Evolutionary conservation across 495 filamentous ascomycete species (phyloP).

Genomic region (Trichoderma erinaceum): DNA sequence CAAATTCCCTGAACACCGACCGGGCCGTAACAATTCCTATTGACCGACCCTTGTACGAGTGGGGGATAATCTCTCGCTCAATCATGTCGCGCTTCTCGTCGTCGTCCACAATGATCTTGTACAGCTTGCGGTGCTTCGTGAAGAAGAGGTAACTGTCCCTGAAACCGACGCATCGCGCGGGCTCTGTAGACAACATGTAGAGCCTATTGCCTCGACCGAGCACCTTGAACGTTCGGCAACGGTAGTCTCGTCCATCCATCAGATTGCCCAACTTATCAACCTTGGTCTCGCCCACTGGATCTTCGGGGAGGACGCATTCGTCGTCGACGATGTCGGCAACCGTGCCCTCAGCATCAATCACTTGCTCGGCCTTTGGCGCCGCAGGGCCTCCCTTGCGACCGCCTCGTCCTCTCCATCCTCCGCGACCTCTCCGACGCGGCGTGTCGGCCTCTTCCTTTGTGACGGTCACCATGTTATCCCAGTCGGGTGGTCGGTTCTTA

Average conservation of each 20-base stretch:
- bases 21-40: conserved; percentile 96
- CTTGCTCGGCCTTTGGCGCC: conserved; percentile 62
- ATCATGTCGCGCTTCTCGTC: conserved; percentile 91
- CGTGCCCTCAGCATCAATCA: conserved; percentile 91
- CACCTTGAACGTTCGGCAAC: conserved; percentile 89
- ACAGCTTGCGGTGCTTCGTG: conserved; percentile 88
- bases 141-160: conserved; percentile 97
- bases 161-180: conserved; percentile 93
- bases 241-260: conserved; percentile 76
- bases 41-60: conserved; percentile 95
- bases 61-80: conserved; percentile 86
- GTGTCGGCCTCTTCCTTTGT: conserved; percentile 51
- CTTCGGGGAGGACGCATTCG: conserved; percentile 81
- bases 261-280: conserved; percentile 83
- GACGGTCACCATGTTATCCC: conserved; percentile 56
- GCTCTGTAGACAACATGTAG: conserved; percentile 98
- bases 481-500: conserved; percentile 73
- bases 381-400: conserved; percentile 70
- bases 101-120: conserved; percentile 93
- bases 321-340: conserved; percentile 87
- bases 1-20: conserved; percentile 95
- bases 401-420: conserved; percentile 59
- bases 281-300: conserved; percentile 84
- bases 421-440: conserved; percentile 60
- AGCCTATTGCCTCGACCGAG: conserved; percentile 72